These are phyloP conservation scores for Monilinia fructigena DNA, from an alignment of 2,329 filamentous ascomycete genomes.

Conservation along the genomic window DNA sequence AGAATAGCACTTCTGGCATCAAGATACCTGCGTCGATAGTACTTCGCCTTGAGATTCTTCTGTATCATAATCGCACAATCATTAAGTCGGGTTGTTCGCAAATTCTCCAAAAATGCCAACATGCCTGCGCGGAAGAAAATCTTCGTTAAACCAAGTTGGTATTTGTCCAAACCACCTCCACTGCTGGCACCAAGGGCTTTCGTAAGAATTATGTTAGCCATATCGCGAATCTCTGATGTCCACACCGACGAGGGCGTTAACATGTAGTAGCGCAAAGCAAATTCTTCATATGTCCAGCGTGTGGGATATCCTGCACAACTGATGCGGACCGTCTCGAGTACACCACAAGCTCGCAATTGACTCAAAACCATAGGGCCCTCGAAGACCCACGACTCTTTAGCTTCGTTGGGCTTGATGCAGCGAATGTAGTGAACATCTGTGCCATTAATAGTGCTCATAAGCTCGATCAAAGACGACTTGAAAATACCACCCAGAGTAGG, in stretches of 20 bases:
- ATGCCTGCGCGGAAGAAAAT: conserved; percentile 99
- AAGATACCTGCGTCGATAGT: conserved; percentile 88
- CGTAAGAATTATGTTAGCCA: conserved; percentile 88
- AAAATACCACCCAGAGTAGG: conserved; percentile 97
- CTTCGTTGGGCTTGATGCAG: conserved; percentile 98
- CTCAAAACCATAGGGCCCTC: conserved; percentile 98
- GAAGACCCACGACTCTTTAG: conserved; percentile 95
- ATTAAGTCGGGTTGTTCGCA: conserved; percentile 85
- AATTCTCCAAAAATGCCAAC: conserved; percentile 95
- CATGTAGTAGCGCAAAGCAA: conserved; percentile 98
- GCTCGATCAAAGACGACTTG: conserved; percentile 95
- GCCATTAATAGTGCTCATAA: conserved; percentile 96
- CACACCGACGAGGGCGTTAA: conserved; percentile 84
- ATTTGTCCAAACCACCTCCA: conserved; percentile 80
- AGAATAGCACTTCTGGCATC: conserved; percentile 81
- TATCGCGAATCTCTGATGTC: conserved; percentile 89
- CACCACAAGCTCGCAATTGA: conserved; percentile 96
- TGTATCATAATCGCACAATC: conserved; percentile 97
- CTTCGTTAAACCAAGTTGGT: conserved; percentile 95
- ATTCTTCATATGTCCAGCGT: conserved; percentile 98
- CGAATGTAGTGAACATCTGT: conserved; percentile 99
- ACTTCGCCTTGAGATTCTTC: conserved; percentile 95
- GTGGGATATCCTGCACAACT: conserved; percentile 97
- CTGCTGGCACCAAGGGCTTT: conserved; percentile 81
- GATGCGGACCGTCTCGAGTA: conserved; percentile 95